phyloP scores from a whole-genome alignment of 352 stramenopile species.

The Pythium aquatile region DNA sequence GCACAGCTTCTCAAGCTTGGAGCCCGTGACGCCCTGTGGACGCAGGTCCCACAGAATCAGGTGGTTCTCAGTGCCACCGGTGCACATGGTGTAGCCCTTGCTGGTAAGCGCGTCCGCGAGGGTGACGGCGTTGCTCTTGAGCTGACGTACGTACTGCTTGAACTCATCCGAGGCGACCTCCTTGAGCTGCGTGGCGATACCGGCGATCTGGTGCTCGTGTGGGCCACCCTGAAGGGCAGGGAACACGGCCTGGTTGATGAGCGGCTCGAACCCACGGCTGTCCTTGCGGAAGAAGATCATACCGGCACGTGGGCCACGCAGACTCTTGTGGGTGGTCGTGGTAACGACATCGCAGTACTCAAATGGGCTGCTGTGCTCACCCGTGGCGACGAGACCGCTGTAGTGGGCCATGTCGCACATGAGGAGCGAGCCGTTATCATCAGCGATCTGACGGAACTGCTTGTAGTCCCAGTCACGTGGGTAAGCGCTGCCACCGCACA shows the following conservation, averaged over 20 bases:
- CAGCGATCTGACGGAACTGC: slow-evolving; percentile 96
- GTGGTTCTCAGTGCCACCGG: slow-evolving; percentile 99
- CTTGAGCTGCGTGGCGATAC: slow-evolving; percentile 97
- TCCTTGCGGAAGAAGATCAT: slow-evolving; percentile 99
- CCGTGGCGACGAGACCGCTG: slow-evolving; percentile 96
- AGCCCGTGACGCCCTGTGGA: slow-evolving; percentile 94
- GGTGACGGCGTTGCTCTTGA: slow-evolving; percentile 95
- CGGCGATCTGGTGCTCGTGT: slow-evolving; percentile 99
- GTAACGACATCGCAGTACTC: slow-evolving; percentile 99
- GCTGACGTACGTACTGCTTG: slow-evolving; percentile 93
- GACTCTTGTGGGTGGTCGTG: slow-evolving; percentile 99
- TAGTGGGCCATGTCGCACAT: slow-evolving; percentile 99
- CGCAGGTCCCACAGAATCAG: slow-evolving; percentile 98
- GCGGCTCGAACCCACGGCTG: slow-evolving; percentile 89
- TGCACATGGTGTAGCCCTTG: slow-evolving; percentile 96
- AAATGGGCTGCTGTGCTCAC: slow-evolving; percentile 94
- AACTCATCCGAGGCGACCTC: slow-evolving; percentile 97
- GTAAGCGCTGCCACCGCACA: slow-evolving; percentile 98
- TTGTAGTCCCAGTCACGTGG: slow-evolving; percentile 99
- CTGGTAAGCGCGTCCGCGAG: slow-evolving; percentile 91
- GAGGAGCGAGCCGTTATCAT: slow-evolving; percentile 96
- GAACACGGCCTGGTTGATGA: slow-evolving; percentile 99
- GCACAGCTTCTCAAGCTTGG: slow-evolving; percentile 98
- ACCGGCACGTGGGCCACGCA: slow-evolving; percentile 95
- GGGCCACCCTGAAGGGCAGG: slow-evolving; percentile 97